Conservation (phyloP, 345 rosid genomes). For the Eucalyptus shirleyi region DNA sequence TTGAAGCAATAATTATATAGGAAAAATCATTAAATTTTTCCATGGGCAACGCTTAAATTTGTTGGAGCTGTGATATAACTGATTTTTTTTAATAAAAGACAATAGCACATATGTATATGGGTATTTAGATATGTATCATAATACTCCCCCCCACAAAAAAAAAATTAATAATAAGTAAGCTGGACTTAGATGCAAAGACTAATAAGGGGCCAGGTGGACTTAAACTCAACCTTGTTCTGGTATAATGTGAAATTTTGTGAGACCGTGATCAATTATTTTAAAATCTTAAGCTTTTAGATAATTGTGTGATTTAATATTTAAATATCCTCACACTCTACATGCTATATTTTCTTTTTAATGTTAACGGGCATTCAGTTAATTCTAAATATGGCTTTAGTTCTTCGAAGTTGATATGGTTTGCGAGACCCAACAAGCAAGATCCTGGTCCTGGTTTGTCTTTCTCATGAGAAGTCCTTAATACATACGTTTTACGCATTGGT, state of each 20-base stretch:
- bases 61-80: background rate
- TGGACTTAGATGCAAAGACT: background rate
- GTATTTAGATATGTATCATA: no score
- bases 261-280: fast-evolving
- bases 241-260: background rate
- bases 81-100: background rate
- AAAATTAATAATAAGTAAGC: fast-evolving
- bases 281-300: no score
- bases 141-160: no score
- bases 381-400: background rate
- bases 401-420: background rate
- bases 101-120: background rate
- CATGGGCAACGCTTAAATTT: background rate
- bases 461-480: background rate
- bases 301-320: no score
- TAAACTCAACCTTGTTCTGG: no score
- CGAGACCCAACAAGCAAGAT: background rate
- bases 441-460: background rate
- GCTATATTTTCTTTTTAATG: background rate
- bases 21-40: background rate
- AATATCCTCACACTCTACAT: background rate
- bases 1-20: background rate
- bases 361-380: background rate
- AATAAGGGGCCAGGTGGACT: background rate
- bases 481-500: background rate